Conservation (phyloP, 2,329 filamentous ascomycete species). For the Akanthomyces lecanii region DNA sequence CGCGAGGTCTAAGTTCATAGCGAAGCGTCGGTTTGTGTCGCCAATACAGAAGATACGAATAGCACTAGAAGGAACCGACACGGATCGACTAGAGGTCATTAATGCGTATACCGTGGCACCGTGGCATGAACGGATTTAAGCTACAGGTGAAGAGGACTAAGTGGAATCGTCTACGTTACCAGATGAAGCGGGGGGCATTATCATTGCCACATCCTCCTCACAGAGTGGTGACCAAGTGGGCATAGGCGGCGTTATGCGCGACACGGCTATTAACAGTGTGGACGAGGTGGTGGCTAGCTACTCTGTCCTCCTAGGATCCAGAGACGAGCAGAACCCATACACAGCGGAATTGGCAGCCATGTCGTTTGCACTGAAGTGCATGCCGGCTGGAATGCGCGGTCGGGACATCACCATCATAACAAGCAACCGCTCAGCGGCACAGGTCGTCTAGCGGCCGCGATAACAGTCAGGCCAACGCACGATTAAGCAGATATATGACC, state of each 20-base stretch:
- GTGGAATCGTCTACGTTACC: no score
- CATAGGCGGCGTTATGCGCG: slow-evolving; percentile 12
- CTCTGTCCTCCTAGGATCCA: slow-evolving; percentile 17
- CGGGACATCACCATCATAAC: slow-evolving; percentile 12
- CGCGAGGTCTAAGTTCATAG: no score
- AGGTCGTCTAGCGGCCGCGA: slow-evolving; percentile 16
- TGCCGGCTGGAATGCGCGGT: slow-evolving; percentile 14
- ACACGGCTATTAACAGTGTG: background rate
- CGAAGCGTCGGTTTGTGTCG: no score
- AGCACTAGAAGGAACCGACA: no score
- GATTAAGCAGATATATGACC: no score
- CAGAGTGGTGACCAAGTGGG: slow-evolving; percentile 13
- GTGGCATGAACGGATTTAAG: no score
- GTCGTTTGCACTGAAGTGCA: slow-evolving; percentile 17
- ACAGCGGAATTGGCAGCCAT: slow-evolving; percentile 19
- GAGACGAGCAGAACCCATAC: slow-evolving; percentile 21
- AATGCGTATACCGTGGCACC: no score
- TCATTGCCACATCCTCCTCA: slow-evolving; percentile 15
- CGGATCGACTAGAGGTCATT: no score
- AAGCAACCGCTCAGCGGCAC: slow-evolving; percentile 18
- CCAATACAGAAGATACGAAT: no score
- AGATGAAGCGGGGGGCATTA: slow-evolving; percentile 11
- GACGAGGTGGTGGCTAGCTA: slow-evolving; percentile 16
- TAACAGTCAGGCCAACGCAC: background rate
- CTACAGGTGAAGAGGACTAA: no score